These are phyloP conservation scores for Papilionanthe hybrid DNA, from an alignment of 116 monocot species.

Conservation along the genomic window DNA sequence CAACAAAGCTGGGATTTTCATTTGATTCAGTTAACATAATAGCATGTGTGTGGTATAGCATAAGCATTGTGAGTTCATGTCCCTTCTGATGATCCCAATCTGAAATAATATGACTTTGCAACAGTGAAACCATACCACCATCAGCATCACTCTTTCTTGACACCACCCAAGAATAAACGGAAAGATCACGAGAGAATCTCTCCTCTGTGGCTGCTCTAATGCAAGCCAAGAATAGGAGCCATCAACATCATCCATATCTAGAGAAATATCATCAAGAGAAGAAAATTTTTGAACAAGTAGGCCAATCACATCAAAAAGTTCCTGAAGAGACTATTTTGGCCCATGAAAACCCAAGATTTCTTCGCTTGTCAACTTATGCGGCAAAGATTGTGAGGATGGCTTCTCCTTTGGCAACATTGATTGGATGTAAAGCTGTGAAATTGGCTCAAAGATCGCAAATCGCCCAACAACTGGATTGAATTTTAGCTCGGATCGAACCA, in stretches of 20 bases:
- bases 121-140: conserved; percentile 48
- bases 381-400: conserved; percentile 28
- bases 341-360: conserved; percentile 29
- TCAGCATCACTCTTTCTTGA: conserved; percentile 43
- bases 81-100: conserved; percentile 74
- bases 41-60: conserved; percentile 67
- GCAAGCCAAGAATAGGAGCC: conserved; percentile 82
- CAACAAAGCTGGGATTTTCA: conserved; percentile 24
- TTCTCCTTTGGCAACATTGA: conserved; percentile 57
- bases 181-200: conserved; percentile 84
- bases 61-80: conserved; percentile 86
- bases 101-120: conserved; percentile 60
- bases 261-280: conserved; percentile 81
- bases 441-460: no score
- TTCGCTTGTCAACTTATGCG: conserved; percentile 30
- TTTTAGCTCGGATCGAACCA: no score
- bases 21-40: conserved; percentile 38
- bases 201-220: conserved; percentile 70
- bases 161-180: no score
- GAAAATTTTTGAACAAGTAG: conserved; percentile 81
- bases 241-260: conserved; percentile 71
- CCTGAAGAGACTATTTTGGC: conserved; percentile 54
- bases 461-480: no score
- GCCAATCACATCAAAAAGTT: conserved; percentile 69
- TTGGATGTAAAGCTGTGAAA: conserved; percentile 60